phyloP scores from a whole-genome alignment of 129 eudicot species.

The Kitagawia praeruptora region DNA sequence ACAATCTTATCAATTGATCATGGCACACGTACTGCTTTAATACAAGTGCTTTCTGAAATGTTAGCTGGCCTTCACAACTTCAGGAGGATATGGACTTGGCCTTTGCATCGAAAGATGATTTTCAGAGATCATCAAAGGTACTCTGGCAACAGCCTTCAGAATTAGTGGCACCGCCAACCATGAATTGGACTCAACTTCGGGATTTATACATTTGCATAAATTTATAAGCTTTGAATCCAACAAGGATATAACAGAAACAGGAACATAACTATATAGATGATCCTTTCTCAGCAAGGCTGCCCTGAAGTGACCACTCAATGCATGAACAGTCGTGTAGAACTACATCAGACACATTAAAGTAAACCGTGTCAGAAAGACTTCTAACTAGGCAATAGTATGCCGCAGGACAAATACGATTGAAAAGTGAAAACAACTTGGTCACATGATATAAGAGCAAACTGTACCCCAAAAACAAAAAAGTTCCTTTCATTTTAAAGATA shows the following conservation, averaged over 20 bases:
- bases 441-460: background rate
- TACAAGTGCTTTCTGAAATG: constrained; percentile 21
- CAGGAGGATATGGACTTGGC: constrained; percentile 48
- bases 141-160: constrained; percentile 42
- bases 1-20: constrained; percentile 35
- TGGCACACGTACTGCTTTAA: constrained; percentile 54
- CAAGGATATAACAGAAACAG: constrained; percentile 45
- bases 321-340: constrained; percentile 64
- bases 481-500: background rate
- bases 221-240: constrained; percentile 62
- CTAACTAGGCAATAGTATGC: background rate
- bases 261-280: constrained; percentile 48
- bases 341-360: constrained; percentile 27
- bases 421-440: background rate
- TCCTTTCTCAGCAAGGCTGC: constrained; percentile 70
- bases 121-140: constrained; percentile 33
- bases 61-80: constrained; percentile 30
- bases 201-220: constrained; percentile 65
- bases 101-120: constrained; percentile 56
- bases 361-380: background rate
- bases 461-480: background rate
- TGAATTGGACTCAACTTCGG: constrained; percentile 47
- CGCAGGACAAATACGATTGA: background rate
- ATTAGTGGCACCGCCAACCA: constrained; percentile 39
- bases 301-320: constrained; percentile 84